A percentile compares a stretch with the other conserved stretches of the same genome.
These are phyloP conservation scores for Nakazawaea wyomingensis DNA, from an alignment of 805 yeast species.

Conservation along the genomic window DNA sequence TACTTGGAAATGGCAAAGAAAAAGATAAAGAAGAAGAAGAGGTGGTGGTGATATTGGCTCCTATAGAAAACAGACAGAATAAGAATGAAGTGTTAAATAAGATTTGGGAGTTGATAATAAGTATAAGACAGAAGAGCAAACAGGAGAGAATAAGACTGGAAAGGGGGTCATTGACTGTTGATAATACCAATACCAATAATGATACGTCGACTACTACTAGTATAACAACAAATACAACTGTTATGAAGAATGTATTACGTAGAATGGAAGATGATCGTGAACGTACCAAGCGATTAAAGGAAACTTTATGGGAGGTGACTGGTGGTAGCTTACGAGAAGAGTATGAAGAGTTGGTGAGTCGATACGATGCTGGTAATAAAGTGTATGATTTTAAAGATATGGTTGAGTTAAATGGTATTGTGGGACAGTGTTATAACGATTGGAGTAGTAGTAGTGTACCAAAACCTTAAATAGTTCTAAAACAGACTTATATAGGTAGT, in stretches of 20 bases:
- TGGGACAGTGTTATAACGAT: constrained; percentile 42
- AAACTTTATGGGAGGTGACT: constrained; percentile 67
- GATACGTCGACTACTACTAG: constrained; percentile 9
- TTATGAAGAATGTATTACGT: constrained; percentile 48
- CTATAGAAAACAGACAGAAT: constrained; percentile 12
- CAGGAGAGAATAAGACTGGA: constrained; percentile 41
- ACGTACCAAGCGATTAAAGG: constrained; percentile 79
- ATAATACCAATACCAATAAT: constrained; percentile 18
- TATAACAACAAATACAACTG: constrained; percentile 14
- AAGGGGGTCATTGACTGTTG: constrained; percentile 26
- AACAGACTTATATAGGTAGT: too few relatives aligned
- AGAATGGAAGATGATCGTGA: constrained; percentile 94
- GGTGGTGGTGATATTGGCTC: background rate
- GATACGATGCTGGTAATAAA: constrained; percentile 44
- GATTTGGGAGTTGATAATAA: constrained; percentile 44
- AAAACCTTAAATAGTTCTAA: background rate
- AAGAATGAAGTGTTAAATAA: constrained; percentile 19
- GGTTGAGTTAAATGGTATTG: constrained; percentile 50
- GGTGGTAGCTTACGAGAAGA: constrained; percentile 34
- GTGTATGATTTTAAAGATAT: constrained; percentile 32
- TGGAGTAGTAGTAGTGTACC: constrained; percentile 6
- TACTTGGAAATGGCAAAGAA: background rate
- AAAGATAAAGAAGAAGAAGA: background rate
- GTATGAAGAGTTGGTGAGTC: constrained; percentile 46
- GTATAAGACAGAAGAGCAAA: constrained; percentile 44